Percentiles rank a stretch among this genome's conserved stretches.
These are phyloP conservation scores for Decorospora gaudefroyi DNA, from an alignment of 2,329 filamentous ascomycete genomes.

Conservation along the genomic window DNA sequence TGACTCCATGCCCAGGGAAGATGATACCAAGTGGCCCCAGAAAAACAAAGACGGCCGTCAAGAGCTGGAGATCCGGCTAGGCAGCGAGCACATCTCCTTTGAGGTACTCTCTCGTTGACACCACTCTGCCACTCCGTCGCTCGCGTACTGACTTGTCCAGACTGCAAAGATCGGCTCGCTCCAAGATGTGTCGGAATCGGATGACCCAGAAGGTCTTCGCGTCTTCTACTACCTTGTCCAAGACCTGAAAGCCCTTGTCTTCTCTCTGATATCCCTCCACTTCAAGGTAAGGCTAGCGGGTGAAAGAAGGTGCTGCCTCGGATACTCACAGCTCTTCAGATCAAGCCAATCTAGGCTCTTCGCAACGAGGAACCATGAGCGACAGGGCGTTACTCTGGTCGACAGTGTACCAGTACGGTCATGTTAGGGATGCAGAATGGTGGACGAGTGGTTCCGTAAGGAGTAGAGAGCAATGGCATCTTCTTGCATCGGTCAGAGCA, in stretches of 20 bases:
- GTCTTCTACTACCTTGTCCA: constrained; percentile 99
- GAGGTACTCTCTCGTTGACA: constrained; percentile 64
- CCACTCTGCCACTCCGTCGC: no score
- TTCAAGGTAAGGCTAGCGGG: constrained; percentile 70
- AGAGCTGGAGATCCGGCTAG: constrained; percentile 91
- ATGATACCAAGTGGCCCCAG: constrained; percentile 97
- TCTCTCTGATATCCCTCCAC: constrained; percentile 93
- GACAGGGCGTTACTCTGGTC: background rate
- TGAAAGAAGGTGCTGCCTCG: no score
- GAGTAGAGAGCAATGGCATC: no score
- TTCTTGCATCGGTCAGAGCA: no score
- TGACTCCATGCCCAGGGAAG: constrained; percentile 68
- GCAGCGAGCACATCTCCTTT: constrained; percentile 96
- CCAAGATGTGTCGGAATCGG: constrained; percentile 93
- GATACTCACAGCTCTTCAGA: constrained; percentile 49
- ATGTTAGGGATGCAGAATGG: no score
- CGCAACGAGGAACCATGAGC: background rate
- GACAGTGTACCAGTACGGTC: background rate
- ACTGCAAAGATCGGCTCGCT: constrained; percentile 98
- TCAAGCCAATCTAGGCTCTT: constrained; percentile 68
- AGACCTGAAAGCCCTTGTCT: constrained; percentile 93
- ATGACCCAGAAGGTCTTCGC: constrained; percentile 90
- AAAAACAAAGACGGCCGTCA: constrained; percentile 99
- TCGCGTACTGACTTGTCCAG: constrained; percentile 54
- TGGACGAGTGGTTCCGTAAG: no score